These are phyloP conservation scores for Colletotrichum sp. DNA, from an alignment of 2,329 filamentous ascomycete species.

Conservation along the genomic window DNA sequence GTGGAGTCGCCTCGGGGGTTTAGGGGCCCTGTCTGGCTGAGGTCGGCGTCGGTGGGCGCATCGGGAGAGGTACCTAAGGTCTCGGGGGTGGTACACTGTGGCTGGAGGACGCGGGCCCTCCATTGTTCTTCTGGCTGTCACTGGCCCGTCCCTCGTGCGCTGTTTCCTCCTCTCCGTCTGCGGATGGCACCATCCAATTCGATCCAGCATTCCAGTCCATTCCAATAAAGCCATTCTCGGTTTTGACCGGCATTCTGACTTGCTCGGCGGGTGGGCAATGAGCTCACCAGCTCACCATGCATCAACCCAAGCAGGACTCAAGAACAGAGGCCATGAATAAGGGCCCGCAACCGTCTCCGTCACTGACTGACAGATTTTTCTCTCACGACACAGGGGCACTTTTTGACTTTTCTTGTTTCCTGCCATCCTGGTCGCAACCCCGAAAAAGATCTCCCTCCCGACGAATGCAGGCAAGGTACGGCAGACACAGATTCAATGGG, in stretches of 20 bases:
- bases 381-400: background rate
- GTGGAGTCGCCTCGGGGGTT: background rate
- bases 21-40: constrained; percentile 7
- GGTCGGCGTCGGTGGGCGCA: background rate
- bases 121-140: background rate
- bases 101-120: background rate
- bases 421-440: background rate
- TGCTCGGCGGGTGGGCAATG: background rate
- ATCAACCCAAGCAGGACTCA: background rate
- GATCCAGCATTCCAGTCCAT: background rate
- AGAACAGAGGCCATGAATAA: background rate
- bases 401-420: background rate
- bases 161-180: background rate
- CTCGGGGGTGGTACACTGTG: background rate
- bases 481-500: background rate
- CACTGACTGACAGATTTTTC: background rate
- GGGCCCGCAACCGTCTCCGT: background rate
- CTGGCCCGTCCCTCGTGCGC: too few species aligned
- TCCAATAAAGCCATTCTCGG: background rate
- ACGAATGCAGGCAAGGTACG: background rate
- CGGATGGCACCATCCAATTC: background rate
- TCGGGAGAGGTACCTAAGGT: background rate
- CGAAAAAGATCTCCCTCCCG: background rate
- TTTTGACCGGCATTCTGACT: background rate
- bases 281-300: background rate